Base-by-base conservation (phyloP, 2,329 filamentous ascomycete genomes). In the Chaetomiaceae sp. region DNA sequence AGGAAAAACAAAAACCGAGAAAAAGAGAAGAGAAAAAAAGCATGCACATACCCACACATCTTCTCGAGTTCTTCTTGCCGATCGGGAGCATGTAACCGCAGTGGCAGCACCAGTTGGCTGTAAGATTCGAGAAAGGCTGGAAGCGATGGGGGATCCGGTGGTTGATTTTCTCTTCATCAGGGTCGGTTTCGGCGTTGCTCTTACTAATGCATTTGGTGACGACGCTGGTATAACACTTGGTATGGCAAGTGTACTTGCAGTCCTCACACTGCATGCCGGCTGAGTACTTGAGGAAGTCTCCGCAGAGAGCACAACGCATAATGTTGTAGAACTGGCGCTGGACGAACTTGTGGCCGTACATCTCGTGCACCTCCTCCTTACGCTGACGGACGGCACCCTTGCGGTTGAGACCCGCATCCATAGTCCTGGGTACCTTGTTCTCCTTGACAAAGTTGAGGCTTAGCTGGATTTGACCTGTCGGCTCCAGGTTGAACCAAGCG, bases 191-290 rank as follows among this genome's bases (percentile, higher is more conserved):
- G 59, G 94, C 92, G 68, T 99, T 99, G 58, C 92, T 96, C 71
- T 99, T 97, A 75, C 92, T 97, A 71, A 99, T 99, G 75, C 94
- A 99, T 73, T 99, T 99, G 59, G 94, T 99, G 63, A 99, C 94
- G 42, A 99, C 94, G 70, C 91, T 95, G 14, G 83, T 75, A 71
- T 97, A 99, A 69, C 94, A 99, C 73, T 97, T 96, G 64, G 90
- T 92, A 72, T 99, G 94, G 72, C 94, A 99, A 34, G 92, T 97
- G 74, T 97, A 97, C 74, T 97, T 97, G 86, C 94, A 99, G 73
- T 99, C 94, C 60, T 95, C 89, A 71, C 94, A 99, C 74, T 99
- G 94, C 92, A 99, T 99, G 57, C 94, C 94, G 20, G 94, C 89
- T 44, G 92, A 95, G 69, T 97, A 97, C 69, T 97, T 99, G 73